Percentiles rank a stretch among this genome's conserved stretches.
phyloP scores from a whole-genome alignment of 495 filamentous ascomycete genomes.

The Aspergillus saccharolyticus region DNA sequence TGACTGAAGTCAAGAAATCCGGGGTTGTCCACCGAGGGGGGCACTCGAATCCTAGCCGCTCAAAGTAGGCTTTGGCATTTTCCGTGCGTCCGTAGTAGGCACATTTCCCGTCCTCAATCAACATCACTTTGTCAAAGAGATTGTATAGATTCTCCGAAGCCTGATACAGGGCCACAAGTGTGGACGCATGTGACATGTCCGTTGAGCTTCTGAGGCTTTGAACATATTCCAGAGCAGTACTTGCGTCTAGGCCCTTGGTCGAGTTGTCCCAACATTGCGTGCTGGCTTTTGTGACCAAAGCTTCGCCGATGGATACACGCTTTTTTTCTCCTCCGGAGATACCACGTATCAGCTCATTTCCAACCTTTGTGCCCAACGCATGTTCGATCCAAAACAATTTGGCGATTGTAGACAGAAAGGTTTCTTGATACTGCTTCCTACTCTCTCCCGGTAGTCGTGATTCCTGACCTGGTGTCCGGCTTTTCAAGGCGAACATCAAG shows the following conservation, averaged over 20 bases:
- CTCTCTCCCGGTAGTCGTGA: conserved; percentile 56
- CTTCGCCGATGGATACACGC: conserved; percentile 64
- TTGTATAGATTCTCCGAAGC: conserved; percentile 65
- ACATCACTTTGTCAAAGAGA: conserved; percentile 64
- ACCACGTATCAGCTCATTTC: conserved; percentile 60
- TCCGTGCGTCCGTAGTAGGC: conserved; percentile 58
- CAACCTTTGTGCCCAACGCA: conserved; percentile 61
- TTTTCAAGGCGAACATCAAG: conserved; percentile 64
- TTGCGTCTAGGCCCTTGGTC: conserved; percentile 63
- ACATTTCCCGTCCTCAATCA: conserved; percentile 63
- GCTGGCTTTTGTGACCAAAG: conserved; percentile 60
- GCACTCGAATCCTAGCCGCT: conserved; percentile 57
- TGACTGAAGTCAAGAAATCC: conserved; percentile 66
- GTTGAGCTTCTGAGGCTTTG: conserved; percentile 57
- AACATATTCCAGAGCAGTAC: conserved; percentile 63
- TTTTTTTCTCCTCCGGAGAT: conserved; percentile 73
- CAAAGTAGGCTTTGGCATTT: conserved; percentile 57
- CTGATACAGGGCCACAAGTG: conserved; percentile 64
- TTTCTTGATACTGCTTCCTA: conserved; percentile 56
- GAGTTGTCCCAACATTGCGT: conserved; percentile 67
- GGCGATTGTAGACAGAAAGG: conserved; percentile 64
- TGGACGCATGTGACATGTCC: conserved; percentile 56
- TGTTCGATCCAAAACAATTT: conserved; percentile 78
- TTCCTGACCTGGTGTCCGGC: conserved; percentile 59
- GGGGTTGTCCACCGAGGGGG: conserved; percentile 60